Base-by-base conservation (phyloP, 495 filamentous ascomycete genomes). In the Penicillium tannophilum region DNA sequence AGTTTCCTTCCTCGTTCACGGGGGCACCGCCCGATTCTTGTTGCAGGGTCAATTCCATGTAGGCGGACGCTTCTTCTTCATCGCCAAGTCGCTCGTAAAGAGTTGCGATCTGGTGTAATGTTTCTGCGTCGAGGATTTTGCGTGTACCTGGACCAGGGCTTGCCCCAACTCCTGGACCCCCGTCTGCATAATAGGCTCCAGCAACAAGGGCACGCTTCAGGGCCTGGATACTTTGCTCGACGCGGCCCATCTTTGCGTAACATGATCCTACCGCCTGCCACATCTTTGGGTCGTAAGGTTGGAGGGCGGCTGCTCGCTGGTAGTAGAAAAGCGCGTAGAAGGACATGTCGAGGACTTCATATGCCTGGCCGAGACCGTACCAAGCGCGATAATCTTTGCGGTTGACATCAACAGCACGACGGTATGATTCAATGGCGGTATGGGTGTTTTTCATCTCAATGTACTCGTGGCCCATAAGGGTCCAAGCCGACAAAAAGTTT, bases 361-460 rank as follows among this genome's bases (percentile, higher is more conserved):
- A 99, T 0, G 93, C 94, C 68, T 98, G 93, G 6, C 95, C 95
- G 1, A 99, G 80, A 52, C 95, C 94, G 70, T 98, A 98, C 95
- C 95, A 99, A 16, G 95, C 95, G 50, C 95, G 89, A 73, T 97
- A 98, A 68, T 99, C 95, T 68, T 93, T 90, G 44, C 94, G 87
- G 70, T 99, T 98, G 67, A 93, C 88, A 63, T 98, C 95, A 5
- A 99, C 95, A 1, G 95, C 95, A 16, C 95, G 88, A 5, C 95
- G 88, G 66, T 99, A 99, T 10, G 89, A 92, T 71, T 99, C 95
- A 60, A 99, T 98, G 16, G 95, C 95, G 0, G 95, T 93, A 65
- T 99, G 95, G 0, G 95, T 99, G 66, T 99, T 99, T 66, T 98
- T 99, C 77, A 99, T 88, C 70, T 99, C 95, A 35, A 98, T 91